Conservation (phyloP, 805 yeast genomes). For the Wickerhamomyces sydowiorum region DNA sequence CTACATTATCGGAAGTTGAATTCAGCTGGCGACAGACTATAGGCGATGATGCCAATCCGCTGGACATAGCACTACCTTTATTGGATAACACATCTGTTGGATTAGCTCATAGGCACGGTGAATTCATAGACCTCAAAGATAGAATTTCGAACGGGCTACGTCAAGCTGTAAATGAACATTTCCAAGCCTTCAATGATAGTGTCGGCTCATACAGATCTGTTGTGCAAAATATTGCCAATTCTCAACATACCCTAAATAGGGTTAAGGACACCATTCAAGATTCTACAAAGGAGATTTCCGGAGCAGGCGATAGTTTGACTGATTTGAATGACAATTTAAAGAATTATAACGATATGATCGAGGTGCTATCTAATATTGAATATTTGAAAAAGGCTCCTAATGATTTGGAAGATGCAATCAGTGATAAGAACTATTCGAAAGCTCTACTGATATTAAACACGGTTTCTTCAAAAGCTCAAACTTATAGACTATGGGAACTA, state of each 20-base stretch:
- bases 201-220: constrained; percentile 80
- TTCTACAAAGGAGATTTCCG: constrained; percentile 1
- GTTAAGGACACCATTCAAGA: constrained; percentile 39
- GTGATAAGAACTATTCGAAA: constrained; percentile 61
- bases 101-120: constrained; percentile 63
- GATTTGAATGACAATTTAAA: constrained; percentile 56
- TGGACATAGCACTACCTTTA: constrained; percentile 78
- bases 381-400: constrained; percentile 53
- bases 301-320: constrained; percentile 2
- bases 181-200: constrained; percentile 78
- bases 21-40: constrained; percentile 45
- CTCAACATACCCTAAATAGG: constrained; percentile 50
- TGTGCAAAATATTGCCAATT: constrained; percentile 53
- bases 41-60: constrained; percentile 61
- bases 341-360: constrained; percentile 62
- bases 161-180: constrained; percentile 71
- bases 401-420: constrained; percentile 58
- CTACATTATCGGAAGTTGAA: constrained; percentile 25
- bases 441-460: constrained; percentile 52
- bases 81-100: constrained; percentile 91
- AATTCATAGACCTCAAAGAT: constrained; percentile 56
- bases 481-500: constrained; percentile 51
- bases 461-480: constrained; percentile 40
- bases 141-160: constrained; percentile 54
- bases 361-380: constrained; percentile 62